Conservation (phyloP, 2,329 filamentous ascomycete genomes). For the Bipolaris gigantea region DNA sequence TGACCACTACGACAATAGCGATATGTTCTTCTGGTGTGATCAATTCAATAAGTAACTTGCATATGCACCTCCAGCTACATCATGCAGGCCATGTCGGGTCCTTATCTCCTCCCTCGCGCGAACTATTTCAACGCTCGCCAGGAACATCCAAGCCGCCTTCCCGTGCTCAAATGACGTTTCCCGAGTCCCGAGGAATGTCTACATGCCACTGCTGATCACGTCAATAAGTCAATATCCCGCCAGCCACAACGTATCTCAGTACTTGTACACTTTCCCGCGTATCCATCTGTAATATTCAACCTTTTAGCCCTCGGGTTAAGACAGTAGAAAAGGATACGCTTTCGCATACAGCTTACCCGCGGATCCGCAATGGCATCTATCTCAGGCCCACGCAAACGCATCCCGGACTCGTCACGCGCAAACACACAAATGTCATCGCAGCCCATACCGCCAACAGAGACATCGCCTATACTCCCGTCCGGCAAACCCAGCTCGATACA, state of each 20-base stretch:
- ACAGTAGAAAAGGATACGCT: too few relatives aligned
- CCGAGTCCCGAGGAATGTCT: neutral
- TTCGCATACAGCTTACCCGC: neutral
- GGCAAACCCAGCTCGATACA: neutral
- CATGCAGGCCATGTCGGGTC: neutral
- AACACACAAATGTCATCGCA: neutral
- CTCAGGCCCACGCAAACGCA: conserved; percentile 18
- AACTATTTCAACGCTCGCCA: conserved; percentile 2
- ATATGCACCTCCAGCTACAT: neutral
- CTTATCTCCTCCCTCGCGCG: neutral
- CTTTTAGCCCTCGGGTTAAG: too few relatives aligned
- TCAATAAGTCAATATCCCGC: neutral
- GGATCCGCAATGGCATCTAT: conserved; percentile 1
- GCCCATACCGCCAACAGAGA: conserved; percentile 34
- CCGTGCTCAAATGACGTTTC: conserved; percentile 6
- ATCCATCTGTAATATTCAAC: too few relatives aligned
- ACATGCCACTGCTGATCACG: neutral
- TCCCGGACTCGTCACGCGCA: conserved; percentile 2
- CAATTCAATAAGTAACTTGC: neutral
- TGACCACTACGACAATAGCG: too few relatives aligned
- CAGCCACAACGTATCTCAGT: neutral
- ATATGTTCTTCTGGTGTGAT: neutral
- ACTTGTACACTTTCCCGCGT: too few relatives aligned
- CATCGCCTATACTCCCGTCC: conserved; percentile 28
- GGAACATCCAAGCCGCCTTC: neutral